phyloP scores from a whole-genome alignment of 2,329 filamentous ascomycete genomes.

The Colletotrichum phormii region DNA sequence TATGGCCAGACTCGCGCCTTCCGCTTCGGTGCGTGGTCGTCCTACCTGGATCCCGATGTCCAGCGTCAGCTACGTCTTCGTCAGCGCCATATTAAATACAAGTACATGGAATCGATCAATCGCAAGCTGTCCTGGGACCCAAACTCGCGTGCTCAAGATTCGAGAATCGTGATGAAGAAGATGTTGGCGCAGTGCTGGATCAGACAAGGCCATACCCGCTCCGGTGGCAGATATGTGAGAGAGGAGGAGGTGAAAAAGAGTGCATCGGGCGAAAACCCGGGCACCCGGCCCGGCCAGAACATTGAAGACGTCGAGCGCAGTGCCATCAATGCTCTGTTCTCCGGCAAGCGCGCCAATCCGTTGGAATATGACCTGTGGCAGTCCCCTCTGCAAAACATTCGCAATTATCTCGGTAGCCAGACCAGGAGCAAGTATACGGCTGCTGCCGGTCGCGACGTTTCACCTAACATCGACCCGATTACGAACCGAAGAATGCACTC shows the following conservation, averaged over 20 bases:
- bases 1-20: constrained; percentile 58
- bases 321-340: constrained; percentile 57
- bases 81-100: constrained; percentile 56
- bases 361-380: constrained; percentile 45
- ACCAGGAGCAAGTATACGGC: constrained; percentile 14
- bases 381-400: constrained; percentile 47
- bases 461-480: constrained; percentile 67
- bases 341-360: constrained; percentile 41
- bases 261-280: constrained; percentile 51
- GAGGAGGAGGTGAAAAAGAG: constrained; percentile 49
- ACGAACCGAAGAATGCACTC: constrained; percentile 63
- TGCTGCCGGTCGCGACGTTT: constrained; percentile 37
- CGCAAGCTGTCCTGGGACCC: constrained; percentile 61
- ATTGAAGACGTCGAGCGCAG: constrained; percentile 59
- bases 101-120: constrained; percentile 57
- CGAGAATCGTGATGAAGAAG: constrained; percentile 52
- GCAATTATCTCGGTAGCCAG: constrained; percentile 44
- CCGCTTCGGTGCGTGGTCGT: constrained; percentile 61
- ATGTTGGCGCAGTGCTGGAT: constrained; percentile 55
- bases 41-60: constrained; percentile 53
- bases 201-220: constrained; percentile 41
- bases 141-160: constrained; percentile 46
- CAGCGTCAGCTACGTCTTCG: constrained; percentile 58
- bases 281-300: constrained; percentile 53
- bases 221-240: constrained; percentile 48